A percentile compares a stretch with the other conserved stretches of the same genome.
phyloP scores from a whole-genome alignment of 1,139 yeast genomes.

The Neolecta irregularis region DNA sequence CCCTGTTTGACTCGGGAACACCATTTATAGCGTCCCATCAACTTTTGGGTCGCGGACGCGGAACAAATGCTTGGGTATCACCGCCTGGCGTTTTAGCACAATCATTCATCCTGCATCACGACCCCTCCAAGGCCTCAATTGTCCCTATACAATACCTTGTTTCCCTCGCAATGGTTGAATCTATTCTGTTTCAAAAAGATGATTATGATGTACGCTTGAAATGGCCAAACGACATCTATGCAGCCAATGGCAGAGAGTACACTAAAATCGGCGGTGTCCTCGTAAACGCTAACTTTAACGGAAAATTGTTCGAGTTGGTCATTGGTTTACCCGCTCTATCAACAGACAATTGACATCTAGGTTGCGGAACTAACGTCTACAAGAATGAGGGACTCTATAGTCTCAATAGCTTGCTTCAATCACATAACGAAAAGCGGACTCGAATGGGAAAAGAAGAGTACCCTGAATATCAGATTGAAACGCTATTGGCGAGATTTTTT shows the following conservation, averaged over 20 bases:
- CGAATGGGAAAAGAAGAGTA: not conserved
- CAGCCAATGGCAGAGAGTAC: conserved; percentile 46
- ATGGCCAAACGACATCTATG: conserved; percentile 94
- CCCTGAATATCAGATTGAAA: conserved; percentile 36
- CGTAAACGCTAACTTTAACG: conserved; percentile 51
- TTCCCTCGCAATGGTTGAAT: conserved; percentile 69
- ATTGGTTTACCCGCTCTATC: conserved; percentile 22
- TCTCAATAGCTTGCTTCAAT: conserved; percentile 83
- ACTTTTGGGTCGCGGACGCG: conserved; percentile 83
- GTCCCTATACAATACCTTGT: conserved; percentile 79
- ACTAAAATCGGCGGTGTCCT: conserved; percentile 74
- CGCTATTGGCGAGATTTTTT: conserved; percentile 53
- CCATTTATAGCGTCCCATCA: conserved; percentile 28
- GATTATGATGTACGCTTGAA: conserved; percentile 68
- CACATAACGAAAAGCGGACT: conserved; percentile 36
- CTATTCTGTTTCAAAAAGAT: conserved; percentile 42
- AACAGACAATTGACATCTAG: conserved; percentile 22
- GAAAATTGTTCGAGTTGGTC: conserved; percentile 39
- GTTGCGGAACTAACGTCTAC: conserved; percentile 73
- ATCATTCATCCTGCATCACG: conserved; percentile 43
- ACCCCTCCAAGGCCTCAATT: conserved; percentile 31
- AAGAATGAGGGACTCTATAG: no score
- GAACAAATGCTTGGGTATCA: conserved; percentile 89
- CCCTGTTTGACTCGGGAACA: conserved; percentile 1
- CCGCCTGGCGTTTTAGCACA: conserved; percentile 85